Percentiles rank a stretch among this genome's conserved stretches.
Evolutionary conservation across 2,329 filamentous ascomycete species (phyloP).

Genomic region (Clonostachys chloroleuca): DNA sequence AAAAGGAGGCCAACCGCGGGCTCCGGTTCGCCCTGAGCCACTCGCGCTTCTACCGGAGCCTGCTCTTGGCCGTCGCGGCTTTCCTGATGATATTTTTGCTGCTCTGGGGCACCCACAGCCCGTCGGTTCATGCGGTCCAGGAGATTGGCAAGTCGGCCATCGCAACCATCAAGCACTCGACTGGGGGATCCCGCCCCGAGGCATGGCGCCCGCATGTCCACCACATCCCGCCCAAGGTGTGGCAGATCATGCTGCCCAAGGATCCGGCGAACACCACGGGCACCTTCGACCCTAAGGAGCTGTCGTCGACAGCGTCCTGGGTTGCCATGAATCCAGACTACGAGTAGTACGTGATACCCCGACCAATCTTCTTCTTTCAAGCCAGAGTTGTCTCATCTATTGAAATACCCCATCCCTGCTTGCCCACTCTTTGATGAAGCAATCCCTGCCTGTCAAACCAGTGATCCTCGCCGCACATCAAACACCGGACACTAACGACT

Average conservation of each 20-base stretch:
- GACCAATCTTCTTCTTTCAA: not conserved
- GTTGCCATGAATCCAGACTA: slow-evolving; percentile 7
- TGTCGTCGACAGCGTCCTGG: slow-evolving; percentile 4
- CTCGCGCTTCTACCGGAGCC: too few species aligned
- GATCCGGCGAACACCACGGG: not conserved
- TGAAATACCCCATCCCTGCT: not conserved
- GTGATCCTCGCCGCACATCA: not conserved
- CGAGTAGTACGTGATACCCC: slow-evolving; percentile 4
- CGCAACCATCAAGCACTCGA: too few species aligned
- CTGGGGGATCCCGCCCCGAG: too few species aligned
- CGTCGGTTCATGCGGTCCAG: too few species aligned
- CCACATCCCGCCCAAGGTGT: slow-evolving; percentile 3
- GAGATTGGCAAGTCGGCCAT: too few species aligned
- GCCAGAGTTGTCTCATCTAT: not conserved
- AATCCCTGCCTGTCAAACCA: not conserved
- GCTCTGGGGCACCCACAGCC: too few species aligned
- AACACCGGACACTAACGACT: not conserved
- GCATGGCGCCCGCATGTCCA: not conserved
- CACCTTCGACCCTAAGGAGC: not conserved
- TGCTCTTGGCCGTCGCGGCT: too few species aligned
- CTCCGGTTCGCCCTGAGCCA: too few species aligned
- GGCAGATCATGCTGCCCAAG: slow-evolving; percentile 7
- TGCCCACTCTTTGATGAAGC: too few species aligned
- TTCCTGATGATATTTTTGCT: too few species aligned
- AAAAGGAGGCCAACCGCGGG: too few species aligned